These are phyloP conservation scores for Penicillium subrubescens DNA, from an alignment of 495 filamentous ascomycete genomes.

Conservation along the genomic window DNA sequence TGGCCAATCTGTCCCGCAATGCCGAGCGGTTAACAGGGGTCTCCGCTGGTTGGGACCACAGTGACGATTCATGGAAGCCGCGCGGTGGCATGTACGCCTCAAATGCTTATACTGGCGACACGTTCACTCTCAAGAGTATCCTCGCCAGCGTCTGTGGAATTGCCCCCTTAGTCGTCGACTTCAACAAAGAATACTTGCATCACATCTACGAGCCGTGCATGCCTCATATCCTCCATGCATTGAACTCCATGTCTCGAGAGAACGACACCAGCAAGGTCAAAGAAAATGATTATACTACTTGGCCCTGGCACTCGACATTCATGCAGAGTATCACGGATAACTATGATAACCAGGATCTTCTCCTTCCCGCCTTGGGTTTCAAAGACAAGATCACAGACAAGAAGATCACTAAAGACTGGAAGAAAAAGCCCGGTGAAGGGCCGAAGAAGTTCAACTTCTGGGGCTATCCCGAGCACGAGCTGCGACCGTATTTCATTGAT, in stretches of 20 bases:
- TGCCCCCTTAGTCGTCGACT: slow-evolving; percentile 43
- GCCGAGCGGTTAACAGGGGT: slow-evolving; percentile 38
- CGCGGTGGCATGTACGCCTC: slow-evolving; percentile 41
- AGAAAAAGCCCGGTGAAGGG: slow-evolving; percentile 19
- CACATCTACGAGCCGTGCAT: slow-evolving; percentile 50
- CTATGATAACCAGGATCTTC: slow-evolving; percentile 27
- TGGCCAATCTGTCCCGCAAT: slow-evolving; percentile 37
- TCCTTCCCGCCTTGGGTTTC: slow-evolving; percentile 36
- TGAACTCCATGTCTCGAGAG: slow-evolving; percentile 28
- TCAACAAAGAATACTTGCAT: slow-evolving; percentile 38
- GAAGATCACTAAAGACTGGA: slow-evolving; percentile 33
- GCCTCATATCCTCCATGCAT: slow-evolving; percentile 38
- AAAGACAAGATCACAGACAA: slow-evolving; percentile 30
- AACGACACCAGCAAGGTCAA: slow-evolving; percentile 21
- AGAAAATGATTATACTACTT: slow-evolving; percentile 27
- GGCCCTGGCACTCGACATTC: slow-evolving; percentile 31
- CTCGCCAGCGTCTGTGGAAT: slow-evolving; percentile 43
- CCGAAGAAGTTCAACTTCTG: slow-evolving; percentile 43
- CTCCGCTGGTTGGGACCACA: slow-evolving; percentile 19
- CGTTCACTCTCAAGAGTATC: slow-evolving; percentile 46
- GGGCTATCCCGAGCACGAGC: slow-evolving; percentile 42
- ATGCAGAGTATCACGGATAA: slow-evolving; percentile 37
- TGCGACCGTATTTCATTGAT: slow-evolving; percentile 41
- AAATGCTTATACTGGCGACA: slow-evolving; percentile 38
- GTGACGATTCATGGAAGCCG: slow-evolving; percentile 19